These are phyloP conservation scores for Osmanthus fragrans DNA, from an alignment of 257 asterid genomes.

Conservation along the genomic window DNA sequence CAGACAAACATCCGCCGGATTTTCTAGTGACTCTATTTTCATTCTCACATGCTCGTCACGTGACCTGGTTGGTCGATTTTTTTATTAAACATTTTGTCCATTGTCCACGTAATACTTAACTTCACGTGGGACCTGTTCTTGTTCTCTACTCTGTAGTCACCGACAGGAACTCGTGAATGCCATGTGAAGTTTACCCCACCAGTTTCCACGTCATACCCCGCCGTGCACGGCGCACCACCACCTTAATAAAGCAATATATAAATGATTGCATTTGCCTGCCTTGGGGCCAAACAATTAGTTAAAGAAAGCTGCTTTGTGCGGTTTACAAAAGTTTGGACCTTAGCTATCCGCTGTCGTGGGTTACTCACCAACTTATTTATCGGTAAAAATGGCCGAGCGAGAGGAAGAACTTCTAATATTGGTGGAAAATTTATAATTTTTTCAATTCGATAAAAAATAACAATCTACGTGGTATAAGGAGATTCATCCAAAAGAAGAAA, in stretches of 20 bases:
- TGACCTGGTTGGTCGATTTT: conserved; percentile 11
- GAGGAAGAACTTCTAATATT: background rate
- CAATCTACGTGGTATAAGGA: too few species aligned
- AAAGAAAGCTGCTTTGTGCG: background rate
- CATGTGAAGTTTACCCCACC: conserved; percentile 7
- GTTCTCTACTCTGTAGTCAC: background rate
- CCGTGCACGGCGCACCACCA: background rate
- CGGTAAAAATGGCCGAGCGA: background rate
- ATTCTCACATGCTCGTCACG: background rate
- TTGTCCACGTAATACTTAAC: too few species aligned
- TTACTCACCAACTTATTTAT: too few species aligned
- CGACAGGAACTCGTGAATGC: background rate
- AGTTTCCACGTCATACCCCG: background rate
- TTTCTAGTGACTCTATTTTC: background rate
- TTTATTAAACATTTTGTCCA: too few species aligned
- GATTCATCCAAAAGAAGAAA: too few species aligned
- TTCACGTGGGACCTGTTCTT: conserved; percentile 6
- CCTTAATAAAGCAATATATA: background rate
- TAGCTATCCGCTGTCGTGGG: too few species aligned
- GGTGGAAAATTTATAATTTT: too few species aligned
- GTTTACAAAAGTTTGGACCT: background rate
- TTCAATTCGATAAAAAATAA: too few species aligned
- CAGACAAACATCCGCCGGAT: background rate
- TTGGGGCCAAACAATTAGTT: background rate
- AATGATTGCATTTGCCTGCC: background rate